Evolutionary conservation across 1,284 basidiomycete genomes (phyloP), one percentile per base, ranked within the genome.

Genomic region (Sanghuangporus sanghuang): DNA sequence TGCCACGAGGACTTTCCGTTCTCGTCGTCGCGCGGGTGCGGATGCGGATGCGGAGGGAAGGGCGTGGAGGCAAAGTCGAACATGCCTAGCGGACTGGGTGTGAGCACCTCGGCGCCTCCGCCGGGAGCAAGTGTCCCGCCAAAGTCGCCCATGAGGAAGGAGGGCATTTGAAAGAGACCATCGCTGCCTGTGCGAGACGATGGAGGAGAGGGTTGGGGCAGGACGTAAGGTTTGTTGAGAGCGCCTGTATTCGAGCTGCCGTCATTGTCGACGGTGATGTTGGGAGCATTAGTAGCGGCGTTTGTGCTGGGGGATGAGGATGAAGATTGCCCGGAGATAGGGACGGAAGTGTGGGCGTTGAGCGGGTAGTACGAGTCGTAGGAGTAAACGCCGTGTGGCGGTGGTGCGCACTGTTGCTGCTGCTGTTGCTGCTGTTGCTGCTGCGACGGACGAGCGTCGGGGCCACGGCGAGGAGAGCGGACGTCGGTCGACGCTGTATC

Each of bases 81-180:
- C 61, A 83, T 73, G 23, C 40, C 23, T 18, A 52, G 23, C 40
- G 27, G 32, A 23, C 16, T 27, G n/a, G 1, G 84, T 8, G 58
- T 81, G 16, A 89, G 70, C 9, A 87, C 83, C 71, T 90, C 89
- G 11, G 85, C 87, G 53, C 89, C 87, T 40, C 88, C 87, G n/a
- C 86, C 87, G 4, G 80, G 82, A 1, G 85, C 85, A 32, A 90
- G 78, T 7, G 81, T 79, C 40, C 50, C 42, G 12, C 86, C 84
- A 0, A 80, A 76, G 3, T 80, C 79, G 61, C 74, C 73, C 67
- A 84, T 75, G 72, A 90, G 80, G 70, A 86, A 90, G 18, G 80
- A 76, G 6, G 88, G 87, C 54, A 90, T 76, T 71, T 87, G 85
- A 66, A 90, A 81, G 57, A 87, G 71, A 7, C 70, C 71, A 42